phyloP scores from a whole-genome alignment of 306 rosid species.

The Fragaria vesca region DNA sequence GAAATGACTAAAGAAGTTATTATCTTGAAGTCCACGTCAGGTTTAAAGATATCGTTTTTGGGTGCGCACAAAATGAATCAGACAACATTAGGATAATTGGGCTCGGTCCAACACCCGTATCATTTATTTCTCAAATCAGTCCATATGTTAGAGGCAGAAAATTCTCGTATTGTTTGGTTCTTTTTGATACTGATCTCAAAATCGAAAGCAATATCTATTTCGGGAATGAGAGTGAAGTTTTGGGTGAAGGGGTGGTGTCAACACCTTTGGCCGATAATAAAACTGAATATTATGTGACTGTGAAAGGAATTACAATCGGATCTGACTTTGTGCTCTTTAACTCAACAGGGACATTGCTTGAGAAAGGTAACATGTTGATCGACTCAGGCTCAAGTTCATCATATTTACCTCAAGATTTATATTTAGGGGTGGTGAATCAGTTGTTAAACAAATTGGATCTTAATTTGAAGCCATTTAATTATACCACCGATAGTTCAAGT shows the following conservation, averaged over 20 bases:
- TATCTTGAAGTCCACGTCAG: constrained; percentile 30
- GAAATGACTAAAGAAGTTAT: constrained; percentile 40
- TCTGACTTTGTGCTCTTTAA: not conserved
- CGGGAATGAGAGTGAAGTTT: constrained; percentile 48
- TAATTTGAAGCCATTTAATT: constrained; percentile 5
- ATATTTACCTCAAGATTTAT: not conserved
- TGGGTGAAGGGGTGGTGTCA: constrained; percentile 46
- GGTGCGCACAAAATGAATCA: constrained; percentile 51
- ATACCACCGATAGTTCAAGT: constrained; percentile 22
- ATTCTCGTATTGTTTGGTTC: constrained; percentile 60
- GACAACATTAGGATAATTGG: constrained; percentile 50
- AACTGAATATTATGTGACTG: constrained; percentile 40
- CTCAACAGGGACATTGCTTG: not conserved
- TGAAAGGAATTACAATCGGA: constrained; percentile 10
- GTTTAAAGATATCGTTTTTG: constrained; percentile 36
- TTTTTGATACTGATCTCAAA: constrained; percentile 41
- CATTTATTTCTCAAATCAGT: constrained; percentile 53
- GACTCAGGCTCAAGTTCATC: not conserved
- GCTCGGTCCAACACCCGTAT: constrained; percentile 45
- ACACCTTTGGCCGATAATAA: constrained; percentile 42
- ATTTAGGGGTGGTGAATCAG: not conserved
- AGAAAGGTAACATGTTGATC: not conserved
- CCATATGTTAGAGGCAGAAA: constrained; percentile 36
- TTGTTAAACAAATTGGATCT: not conserved
- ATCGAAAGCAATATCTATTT: constrained; percentile 38